These are phyloP conservation scores for Leptographium lundbergii DNA, from an alignment of 2,329 filamentous ascomycete species.

Conservation along the genomic window DNA sequence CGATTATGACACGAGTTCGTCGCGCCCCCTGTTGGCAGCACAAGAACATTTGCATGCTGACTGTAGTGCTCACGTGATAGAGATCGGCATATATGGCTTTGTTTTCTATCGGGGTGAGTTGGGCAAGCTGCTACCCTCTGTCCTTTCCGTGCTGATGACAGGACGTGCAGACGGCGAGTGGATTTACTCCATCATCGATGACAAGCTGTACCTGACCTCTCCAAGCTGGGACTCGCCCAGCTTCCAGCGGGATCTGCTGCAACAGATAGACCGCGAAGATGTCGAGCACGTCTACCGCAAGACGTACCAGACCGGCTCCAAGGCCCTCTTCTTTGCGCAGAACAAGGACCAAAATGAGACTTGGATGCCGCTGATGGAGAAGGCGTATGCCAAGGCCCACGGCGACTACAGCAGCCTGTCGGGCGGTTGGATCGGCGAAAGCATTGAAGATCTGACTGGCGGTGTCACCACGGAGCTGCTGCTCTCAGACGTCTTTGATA, in stretches of 20 bases:
- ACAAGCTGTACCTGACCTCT: slow-evolving; percentile 75
- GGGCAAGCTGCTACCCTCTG: no score
- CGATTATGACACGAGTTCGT: slow-evolving; percentile 50
- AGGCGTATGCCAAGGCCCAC: slow-evolving; percentile 70
- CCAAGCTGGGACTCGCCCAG: slow-evolving; percentile 72
- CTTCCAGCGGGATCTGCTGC: slow-evolving; percentile 59
- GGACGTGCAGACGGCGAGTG: slow-evolving; percentile 58
- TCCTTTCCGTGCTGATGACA: background rate
- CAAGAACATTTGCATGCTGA: background rate
- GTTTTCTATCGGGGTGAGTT: slow-evolving; percentile 60
- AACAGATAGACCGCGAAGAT: slow-evolving; percentile 62
- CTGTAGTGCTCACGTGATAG: slow-evolving; percentile 12
- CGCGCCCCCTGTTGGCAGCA: background rate
- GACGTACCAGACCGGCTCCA: slow-evolving; percentile 60
- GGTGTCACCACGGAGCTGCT: slow-evolving; percentile 56
- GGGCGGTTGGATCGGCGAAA: slow-evolving; percentile 54
- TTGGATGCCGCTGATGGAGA: slow-evolving; percentile 68
- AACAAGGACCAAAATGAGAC: slow-evolving; percentile 65
- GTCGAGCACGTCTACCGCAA: slow-evolving; percentile 51
- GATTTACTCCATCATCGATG: slow-evolving; percentile 84
- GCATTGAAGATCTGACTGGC: slow-evolving; percentile 47
- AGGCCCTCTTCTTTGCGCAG: slow-evolving; percentile 65
- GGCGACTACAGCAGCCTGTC: slow-evolving; percentile 66
- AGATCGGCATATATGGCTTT: slow-evolving; percentile 78
- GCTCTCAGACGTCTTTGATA: slow-evolving; percentile 57